Conservation (phyloP, 2,329 filamentous ascomycete genomes). For the Ophiosphaerella korrae region DNA sequence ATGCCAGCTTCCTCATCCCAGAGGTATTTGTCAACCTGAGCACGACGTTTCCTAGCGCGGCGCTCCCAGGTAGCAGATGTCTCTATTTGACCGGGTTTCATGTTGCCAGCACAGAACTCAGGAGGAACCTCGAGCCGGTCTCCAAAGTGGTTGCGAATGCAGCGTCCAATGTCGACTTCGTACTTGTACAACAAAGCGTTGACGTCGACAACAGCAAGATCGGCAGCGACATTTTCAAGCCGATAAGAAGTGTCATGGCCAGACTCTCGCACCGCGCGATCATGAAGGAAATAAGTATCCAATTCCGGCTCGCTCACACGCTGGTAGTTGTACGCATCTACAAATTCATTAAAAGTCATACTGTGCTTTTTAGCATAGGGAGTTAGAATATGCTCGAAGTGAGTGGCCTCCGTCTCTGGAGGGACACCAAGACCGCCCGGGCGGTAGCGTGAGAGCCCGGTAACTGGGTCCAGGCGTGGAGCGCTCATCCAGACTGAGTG, state of each 20-base stretch:
- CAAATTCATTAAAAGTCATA: slow-evolving; percentile 83
- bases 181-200: slow-evolving; percentile 98
- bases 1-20: slow-evolving; percentile 93
- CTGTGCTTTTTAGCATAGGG: slow-evolving; percentile 84
- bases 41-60: slow-evolving; percentile 80
- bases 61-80: slow-evolving; percentile 90
- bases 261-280: slow-evolving; percentile 92
- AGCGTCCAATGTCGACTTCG: slow-evolving; percentile 87
- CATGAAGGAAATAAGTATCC: slow-evolving; percentile 94
- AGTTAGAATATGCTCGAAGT: slow-evolving; percentile 81
- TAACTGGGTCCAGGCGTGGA: slow-evolving; percentile 76
- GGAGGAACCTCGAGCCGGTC: slow-evolving; percentile 81
- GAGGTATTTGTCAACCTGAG: slow-evolving; percentile 86
- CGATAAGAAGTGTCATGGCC: slow-evolving; percentile 97
- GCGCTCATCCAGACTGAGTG: slow-evolving; percentile 79
- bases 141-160: slow-evolving; percentile 81
- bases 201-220: slow-evolving; percentile 90
- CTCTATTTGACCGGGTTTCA: slow-evolving; percentile 71
- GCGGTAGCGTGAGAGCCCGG: slow-evolving; percentile 82
- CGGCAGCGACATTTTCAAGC: slow-evolving; percentile 77
- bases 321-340: slow-evolving; percentile 82
- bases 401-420: slow-evolving; percentile 85
- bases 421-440: slow-evolving; percentile 85
- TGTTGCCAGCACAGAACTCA: slow-evolving; percentile 75
- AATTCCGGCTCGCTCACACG: slow-evolving; percentile 79